Percentiles rank a stretch among this genome's conserved stretches.
These are phyloP conservation scores for Colletotrichum phormii DNA, from an alignment of 2,329 filamentous ascomycete genomes.

Conservation along the genomic window DNA sequence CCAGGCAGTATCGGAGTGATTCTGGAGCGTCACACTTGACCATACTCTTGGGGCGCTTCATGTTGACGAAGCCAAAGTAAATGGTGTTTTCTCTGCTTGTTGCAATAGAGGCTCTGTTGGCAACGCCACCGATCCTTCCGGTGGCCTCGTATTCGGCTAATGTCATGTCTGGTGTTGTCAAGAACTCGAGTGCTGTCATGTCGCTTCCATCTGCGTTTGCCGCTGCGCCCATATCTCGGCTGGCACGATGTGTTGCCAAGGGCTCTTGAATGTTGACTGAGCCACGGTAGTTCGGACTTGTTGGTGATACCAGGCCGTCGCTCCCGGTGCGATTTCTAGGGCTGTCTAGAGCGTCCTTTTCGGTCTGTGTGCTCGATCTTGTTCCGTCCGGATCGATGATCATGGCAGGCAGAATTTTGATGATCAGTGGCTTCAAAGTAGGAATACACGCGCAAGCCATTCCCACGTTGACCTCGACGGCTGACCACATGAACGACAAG, in stretches of 20 bases:
- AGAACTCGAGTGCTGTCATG: constrained; percentile 57
- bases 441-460: constrained; percentile 95
- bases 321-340: constrained; percentile 35
- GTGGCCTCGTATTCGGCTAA: constrained; percentile 28
- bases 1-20: constrained; percentile 76
- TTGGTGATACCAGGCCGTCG: constrained; percentile 32
- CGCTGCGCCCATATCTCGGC: constrained; percentile 18
- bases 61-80: constrained; percentile 84
- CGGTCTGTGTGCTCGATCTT: constrained; percentile 44
- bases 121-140: constrained; percentile 40
- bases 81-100: constrained; percentile 57
- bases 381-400: constrained; percentile 64
- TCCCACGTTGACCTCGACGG: constrained; percentile 89
- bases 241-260: constrained; percentile 9
- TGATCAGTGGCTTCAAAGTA: constrained; percentile 86
- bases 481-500: constrained; percentile 92
- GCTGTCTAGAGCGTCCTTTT: constrained; percentile 41
- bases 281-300: constrained; percentile 20
- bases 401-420: constrained; percentile 69
- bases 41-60: constrained; percentile 77
- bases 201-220: constrained; percentile 29
- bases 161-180: constrained; percentile 53
- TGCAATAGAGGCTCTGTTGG: constrained; percentile 48
- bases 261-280: constrained; percentile 27
- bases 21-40: constrained; percentile 72